Evolutionary conservation across 1,284 basidiomycete species (phyloP).

Genomic region (Cerrena zonata): DNA sequence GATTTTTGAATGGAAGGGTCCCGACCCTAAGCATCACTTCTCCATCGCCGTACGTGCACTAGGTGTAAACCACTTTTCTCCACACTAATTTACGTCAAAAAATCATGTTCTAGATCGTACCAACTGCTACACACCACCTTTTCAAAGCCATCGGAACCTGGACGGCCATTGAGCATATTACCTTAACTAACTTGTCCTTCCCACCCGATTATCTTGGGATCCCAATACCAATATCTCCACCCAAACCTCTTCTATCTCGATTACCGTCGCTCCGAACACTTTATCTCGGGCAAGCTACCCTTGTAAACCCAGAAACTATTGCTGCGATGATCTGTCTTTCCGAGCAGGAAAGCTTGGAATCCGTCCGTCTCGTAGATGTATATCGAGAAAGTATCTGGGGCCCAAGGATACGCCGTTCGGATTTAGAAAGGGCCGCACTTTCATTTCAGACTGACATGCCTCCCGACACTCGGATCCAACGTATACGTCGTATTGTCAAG

Average conservation of each 20-base stretch:
- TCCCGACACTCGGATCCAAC: slow-evolving; percentile 19
- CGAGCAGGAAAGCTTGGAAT: slow-evolving; percentile 25
- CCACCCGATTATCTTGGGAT: slow-evolving; percentile 21
- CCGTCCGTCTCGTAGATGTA: slow-evolving; percentile 45
- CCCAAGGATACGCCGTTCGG: slow-evolving; percentile 33
- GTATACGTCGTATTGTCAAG: slow-evolving; percentile 35
- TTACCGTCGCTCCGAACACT: slow-evolving; percentile 38
- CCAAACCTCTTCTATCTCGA: slow-evolving; percentile 28
- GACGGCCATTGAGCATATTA: slow-evolving; percentile 40
- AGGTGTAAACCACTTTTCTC: too few relatives aligned
- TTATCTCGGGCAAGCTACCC: slow-evolving; percentile 44
- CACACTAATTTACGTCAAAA: background rate
- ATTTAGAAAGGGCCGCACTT: slow-evolving; percentile 33
- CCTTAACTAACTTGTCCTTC: slow-evolving; percentile 41
- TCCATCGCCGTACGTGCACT: slow-evolving; percentile 53
- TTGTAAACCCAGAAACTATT: slow-evolving; percentile 36
- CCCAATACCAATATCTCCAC: slow-evolving; percentile 7
- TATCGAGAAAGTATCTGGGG: slow-evolving; percentile 58
- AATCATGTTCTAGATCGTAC: slow-evolving; percentile 39
- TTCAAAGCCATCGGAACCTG: slow-evolving; percentile 41
- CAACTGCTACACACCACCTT: slow-evolving; percentile 36
- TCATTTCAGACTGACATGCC: slow-evolving; percentile 10
- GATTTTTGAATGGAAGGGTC: slow-evolving; percentile 50
- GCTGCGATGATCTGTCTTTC: slow-evolving; percentile 33
- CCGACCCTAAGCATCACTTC: slow-evolving; percentile 55